Percentiles rank a stretch among this genome's conserved stretches.
These are phyloP conservation scores for Coemansia sp. DNA, from an alignment of 192 early-diverging fungal species.

Conservation along the genomic window DNA sequence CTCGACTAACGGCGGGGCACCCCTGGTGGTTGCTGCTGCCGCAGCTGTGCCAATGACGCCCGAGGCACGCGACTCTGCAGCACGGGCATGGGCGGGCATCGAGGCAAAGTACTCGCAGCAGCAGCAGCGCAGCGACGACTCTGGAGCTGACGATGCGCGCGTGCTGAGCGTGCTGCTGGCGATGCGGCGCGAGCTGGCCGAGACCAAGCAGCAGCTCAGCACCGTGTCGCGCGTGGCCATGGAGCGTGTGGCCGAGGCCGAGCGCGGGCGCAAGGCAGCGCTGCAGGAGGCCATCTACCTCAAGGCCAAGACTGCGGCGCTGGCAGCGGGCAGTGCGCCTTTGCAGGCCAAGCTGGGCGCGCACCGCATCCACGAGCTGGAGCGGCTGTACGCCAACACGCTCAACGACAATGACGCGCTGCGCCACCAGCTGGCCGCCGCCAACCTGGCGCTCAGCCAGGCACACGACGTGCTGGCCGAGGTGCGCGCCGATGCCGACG, in stretches of 20 bases:
- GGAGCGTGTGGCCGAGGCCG: conserved; percentile 52
- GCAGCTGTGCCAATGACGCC: background rate
- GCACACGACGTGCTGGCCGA: conserved; percentile 39
- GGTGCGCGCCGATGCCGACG: conserved; percentile 31
- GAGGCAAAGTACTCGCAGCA: conserved; percentile 38
- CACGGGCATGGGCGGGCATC: conserved; percentile 18
- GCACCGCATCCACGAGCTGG: conserved; percentile 46
- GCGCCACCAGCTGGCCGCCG: conserved; percentile 43
- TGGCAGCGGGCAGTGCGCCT: conserved; percentile 27
- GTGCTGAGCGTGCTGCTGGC: conserved; percentile 35
- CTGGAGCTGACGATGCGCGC: conserved; percentile 1
- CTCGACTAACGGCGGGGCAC: too few species aligned
- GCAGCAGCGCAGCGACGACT: conserved; percentile 13
- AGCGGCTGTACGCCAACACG: conserved; percentile 51
- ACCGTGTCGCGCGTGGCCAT: conserved; percentile 46
- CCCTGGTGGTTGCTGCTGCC: too few species aligned
- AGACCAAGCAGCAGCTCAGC: conserved; percentile 47
- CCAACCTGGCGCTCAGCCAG: conserved; percentile 45
- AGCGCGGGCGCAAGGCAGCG: conserved; percentile 49
- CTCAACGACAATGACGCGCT: conserved; percentile 52
- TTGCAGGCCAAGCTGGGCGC: conserved; percentile 34
- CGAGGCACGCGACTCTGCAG: conserved; percentile 20
- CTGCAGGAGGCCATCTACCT: conserved; percentile 56
- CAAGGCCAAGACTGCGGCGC: conserved; percentile 49
- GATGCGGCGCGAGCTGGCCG: conserved; percentile 49